Conservation (phyloP, 202 grass and related monocot genomes). For the Saccharum hybrid region DNA sequence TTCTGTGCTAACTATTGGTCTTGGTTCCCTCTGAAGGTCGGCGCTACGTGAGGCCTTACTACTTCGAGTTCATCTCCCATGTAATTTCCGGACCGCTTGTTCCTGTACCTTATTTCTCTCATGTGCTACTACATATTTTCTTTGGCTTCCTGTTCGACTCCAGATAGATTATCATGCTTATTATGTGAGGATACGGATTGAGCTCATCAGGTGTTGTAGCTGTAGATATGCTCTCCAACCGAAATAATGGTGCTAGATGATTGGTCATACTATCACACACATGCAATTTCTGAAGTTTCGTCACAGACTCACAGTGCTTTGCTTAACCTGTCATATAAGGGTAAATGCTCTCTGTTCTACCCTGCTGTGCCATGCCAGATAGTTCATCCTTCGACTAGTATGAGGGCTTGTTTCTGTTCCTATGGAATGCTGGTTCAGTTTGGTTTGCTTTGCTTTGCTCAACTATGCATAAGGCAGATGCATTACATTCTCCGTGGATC, state of each 20-base stretch:
- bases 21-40: slow-evolving; percentile 50
- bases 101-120: background rate
- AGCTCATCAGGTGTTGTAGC: background rate
- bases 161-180: background rate
- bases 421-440: slow-evolving; percentile 13
- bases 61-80: slow-evolving; percentile 98
- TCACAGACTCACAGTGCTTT: background rate
- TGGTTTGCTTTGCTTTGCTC: background rate
- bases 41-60: slow-evolving; percentile 92
- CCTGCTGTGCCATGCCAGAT: background rate
- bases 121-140: background rate
- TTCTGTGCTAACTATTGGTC: background rate
- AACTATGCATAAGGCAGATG: background rate
- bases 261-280: background rate
- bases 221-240: background rate
- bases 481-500: background rate
- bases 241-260: background rate
- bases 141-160: background rate
- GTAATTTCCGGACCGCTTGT: slow-evolving; percentile 44
- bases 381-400: background rate
- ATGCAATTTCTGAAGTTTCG: background rate
- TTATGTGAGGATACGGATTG: slow-evolving; percentile 12
- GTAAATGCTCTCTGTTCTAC: background rate
- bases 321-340: background rate
- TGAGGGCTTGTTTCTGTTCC: background rate